Evolutionary conservation across 192 early-diverging fungal species (phyloP).

Genomic region (Entomortierella parvispora): DNA sequence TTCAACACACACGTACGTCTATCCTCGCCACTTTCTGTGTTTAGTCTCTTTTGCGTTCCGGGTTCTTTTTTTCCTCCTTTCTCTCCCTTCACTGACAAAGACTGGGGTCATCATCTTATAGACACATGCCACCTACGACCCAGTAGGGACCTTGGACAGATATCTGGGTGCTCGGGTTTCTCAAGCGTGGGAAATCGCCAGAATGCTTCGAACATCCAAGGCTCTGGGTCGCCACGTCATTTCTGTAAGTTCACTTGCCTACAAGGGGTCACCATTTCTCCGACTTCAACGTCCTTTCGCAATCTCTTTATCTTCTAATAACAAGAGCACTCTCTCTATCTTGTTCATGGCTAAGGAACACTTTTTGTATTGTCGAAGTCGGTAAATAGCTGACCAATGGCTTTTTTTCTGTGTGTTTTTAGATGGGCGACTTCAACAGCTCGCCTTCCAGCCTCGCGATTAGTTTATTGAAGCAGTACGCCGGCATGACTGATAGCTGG

Average conservation of each 20-base stretch:
- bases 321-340: no score
- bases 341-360: neutral
- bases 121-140: constrained; percentile 64
- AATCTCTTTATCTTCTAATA: no score
- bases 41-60: neutral
- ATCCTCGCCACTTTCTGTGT: neutral
- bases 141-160: constrained; percentile 29
- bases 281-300: no score
- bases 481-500: constrained; percentile 62
- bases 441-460: constrained; percentile 50
- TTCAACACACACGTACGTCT: constrained; percentile 65
- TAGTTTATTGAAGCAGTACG: constrained; percentile 53
- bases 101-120: constrained; percentile 8
- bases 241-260: constrained; percentile 50
- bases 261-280: no score
- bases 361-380: neutral
- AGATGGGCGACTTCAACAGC: constrained; percentile 67
- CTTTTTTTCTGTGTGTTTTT: neutral
- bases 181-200: constrained; percentile 62
- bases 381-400: no score
- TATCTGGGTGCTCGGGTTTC: constrained; percentile 58
- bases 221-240: constrained; percentile 60
- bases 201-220: constrained; percentile 47
- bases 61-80: neutral
- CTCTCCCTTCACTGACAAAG: neutral